Base-by-base conservation (phyloP, 768 basidiomycete species). In the Crassisporium funariophilum region DNA sequence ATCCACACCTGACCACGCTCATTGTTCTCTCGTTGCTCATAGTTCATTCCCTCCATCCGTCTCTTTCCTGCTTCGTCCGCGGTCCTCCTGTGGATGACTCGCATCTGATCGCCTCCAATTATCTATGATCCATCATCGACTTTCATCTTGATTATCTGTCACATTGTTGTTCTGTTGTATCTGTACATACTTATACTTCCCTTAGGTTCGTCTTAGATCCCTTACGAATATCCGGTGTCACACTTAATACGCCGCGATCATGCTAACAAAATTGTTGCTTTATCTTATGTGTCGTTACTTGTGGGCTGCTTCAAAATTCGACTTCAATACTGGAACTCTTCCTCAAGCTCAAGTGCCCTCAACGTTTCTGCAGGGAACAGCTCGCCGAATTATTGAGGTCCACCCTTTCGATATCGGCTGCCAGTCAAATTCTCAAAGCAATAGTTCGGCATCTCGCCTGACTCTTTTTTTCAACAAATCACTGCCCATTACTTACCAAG, bases 181-280 rank as follows among this genome's bases (percentile, higher is more conserved):
- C 41, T 55, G 49, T 55, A 53, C 49, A 24, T 41, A 16, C 39
- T n/a, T 41, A 44, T 52, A 46, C 39, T 47, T 50, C 20, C 41
- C 21, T 38, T n/a, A n/a, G n/a, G n/a, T 24, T 41, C 13, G 39
- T 23, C 33, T 37, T 56, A 53, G 50, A 51, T 42, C 25, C 31
- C 24, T 47, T 51, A 51, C 39, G 44, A 60, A 44, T 60, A 60
- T 60, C 59, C 59, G 54, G 59, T 50, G 59, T 60, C 54, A 46
- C n/a, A 22, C 34, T 41, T 57, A 60, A 57, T 60, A 60, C 59
- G 34, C 59, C 50, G 59, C 54, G 59, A 57, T 55, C 47, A 12
- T n/a, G n/a, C n/a, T n/a, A n/a, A n/a, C n/a, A n/a, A n/a, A n/a
- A n/a, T n/a, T n/a, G n/a, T n/a, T n/a, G n/a, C n/a, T n/a, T n/a